Base-by-base conservation (phyloP, 1,284 basidiomycete species). In the Schizophyllum commune region DNA sequence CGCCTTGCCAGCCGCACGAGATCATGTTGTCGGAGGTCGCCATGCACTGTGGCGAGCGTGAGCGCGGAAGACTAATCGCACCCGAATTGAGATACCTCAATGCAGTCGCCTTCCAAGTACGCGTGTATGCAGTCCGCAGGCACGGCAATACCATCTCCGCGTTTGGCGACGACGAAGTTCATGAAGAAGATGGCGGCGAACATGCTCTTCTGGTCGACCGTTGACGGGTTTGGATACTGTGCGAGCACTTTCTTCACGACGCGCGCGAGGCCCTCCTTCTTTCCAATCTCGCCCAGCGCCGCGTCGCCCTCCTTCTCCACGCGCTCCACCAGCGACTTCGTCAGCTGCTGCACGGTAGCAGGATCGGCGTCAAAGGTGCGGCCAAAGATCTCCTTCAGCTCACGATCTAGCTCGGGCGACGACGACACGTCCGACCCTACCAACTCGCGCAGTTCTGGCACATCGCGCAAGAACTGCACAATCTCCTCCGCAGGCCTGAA, bases 91-190 rank as follows among this genome's bases (percentile, higher is more conserved):
- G 4, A 47, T 17, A 47, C 39, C 39, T 58, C 62, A 15, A 63
- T 52, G 27, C 56, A 32, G 51, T 60, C 81, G 66, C 84, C 84
- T 27, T 77, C 76, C 60, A 89, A 77, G 70, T 88, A 89, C 4
- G 85, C 86, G 67, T 88, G 86, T 6, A 85, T 85, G 70, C 86
- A 82, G 69, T 86, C 81, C 3, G 85, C 84, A 55, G 80, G 78
- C 20, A 88, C 72, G 73, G 85, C 88, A 57, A 84, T 76, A 2
- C 83, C 84, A 65, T 87, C 76, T 1, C 86, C 85, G 1, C 75
- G 74, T 62, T 82, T 70, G 20, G 88, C 73, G 58, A 78, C 71
- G 32, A 86, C 77, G 22, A 85, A 77, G 70, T 88, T 87, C 68
- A 89, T 75, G 59, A 87, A 65, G 70, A 84, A 87, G 1, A 80